Evolutionary conservation across 2,329 filamentous ascomycete species (phyloP).

Genomic region (Microcyclospora pomicola): DNA sequence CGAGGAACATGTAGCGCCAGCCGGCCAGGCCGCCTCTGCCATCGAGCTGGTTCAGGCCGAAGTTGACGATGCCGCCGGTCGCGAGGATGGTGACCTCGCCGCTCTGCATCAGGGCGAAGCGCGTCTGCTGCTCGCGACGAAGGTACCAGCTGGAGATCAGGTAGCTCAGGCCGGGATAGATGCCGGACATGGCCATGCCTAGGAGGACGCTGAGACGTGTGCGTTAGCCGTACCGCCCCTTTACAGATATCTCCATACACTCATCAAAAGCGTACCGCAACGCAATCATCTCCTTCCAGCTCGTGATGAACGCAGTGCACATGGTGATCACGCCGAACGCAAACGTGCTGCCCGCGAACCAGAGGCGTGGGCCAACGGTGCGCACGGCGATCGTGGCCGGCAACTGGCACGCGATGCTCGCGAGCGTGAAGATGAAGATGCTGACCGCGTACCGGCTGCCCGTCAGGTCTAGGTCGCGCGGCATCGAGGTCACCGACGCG

Average conservation of each 20-base stretch:
- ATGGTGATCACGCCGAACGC: constrained; percentile 52
- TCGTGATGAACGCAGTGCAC: constrained; percentile 53
- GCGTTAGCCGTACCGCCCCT: too few relatives aligned
- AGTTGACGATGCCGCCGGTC: constrained; percentile 55
- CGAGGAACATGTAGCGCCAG: constrained; percentile 57
- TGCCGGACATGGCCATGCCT: constrained; percentile 47
- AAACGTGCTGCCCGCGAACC: constrained; percentile 47
- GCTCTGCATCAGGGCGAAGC: constrained; percentile 51
- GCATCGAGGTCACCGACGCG: constrained; percentile 56
- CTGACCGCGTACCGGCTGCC: constrained; percentile 55
- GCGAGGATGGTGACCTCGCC: constrained; percentile 53
- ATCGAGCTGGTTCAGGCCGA: constrained; percentile 50
- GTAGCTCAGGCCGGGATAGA: constrained; percentile 40
- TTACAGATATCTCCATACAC: too few relatives aligned
- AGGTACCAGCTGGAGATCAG: constrained; percentile 47
- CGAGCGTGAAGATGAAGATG: constrained; percentile 61
- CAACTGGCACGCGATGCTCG: constrained; percentile 53
- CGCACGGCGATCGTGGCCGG: constrained; percentile 55
- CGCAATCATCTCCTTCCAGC: constrained; percentile 56
- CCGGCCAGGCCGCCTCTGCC: constrained; percentile 43
- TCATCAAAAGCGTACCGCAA: constrained; percentile 23
- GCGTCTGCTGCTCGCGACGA: constrained; percentile 49
- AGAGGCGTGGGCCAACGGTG: constrained; percentile 48
- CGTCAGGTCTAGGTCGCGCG: constrained; percentile 47
- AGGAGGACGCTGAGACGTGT: constrained; percentile 39